A percentile compares a stretch with the other conserved stretches of the same genome.
These are phyloP conservation scores for Penicillium maclennaniae DNA, from an alignment of 495 filamentous ascomycete species.

Conservation along the genomic window DNA sequence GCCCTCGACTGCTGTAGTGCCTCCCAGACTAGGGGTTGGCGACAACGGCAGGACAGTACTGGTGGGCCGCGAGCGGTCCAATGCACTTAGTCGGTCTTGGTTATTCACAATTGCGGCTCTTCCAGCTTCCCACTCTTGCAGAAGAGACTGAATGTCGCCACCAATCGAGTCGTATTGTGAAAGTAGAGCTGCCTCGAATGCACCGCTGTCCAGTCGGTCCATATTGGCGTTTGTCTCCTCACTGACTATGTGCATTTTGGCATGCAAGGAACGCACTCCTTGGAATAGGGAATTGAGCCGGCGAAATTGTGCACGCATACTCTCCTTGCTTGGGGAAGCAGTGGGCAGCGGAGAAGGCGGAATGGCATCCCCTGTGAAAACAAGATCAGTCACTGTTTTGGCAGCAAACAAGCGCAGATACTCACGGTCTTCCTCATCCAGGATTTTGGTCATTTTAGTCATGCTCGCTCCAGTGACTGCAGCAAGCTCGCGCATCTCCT, in stretches of 20 bases:
- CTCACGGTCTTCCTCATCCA: constrained; percentile 84
- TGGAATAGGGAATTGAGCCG: constrained; percentile 84
- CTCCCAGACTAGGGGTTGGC: constrained; percentile 75
- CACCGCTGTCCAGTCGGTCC: constrained; percentile 64
- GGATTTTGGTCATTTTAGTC: constrained; percentile 59
- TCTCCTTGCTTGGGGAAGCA: constrained; percentile 70
- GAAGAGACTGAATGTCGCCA: constrained; percentile 72
- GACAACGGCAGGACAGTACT: constrained; percentile 71
- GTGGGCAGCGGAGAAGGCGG: constrained; percentile 65
- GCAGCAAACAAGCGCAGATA: constrained; percentile 8
- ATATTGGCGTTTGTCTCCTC: constrained; percentile 81
- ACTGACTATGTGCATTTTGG: constrained; percentile 87
- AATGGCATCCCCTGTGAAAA: constrained; percentile 40
- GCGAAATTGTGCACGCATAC: constrained; percentile 76
- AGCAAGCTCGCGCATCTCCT: constrained; percentile 65
- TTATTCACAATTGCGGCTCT: constrained; percentile 69
- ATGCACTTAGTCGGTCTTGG: constrained; percentile 50
- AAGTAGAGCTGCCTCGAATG: constrained; percentile 69
- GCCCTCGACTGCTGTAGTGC: constrained; percentile 80
- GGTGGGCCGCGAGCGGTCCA: constrained; percentile 65
- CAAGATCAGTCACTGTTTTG: constrained; percentile 14
- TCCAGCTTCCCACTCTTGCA: constrained; percentile 89
- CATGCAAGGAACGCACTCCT: constrained; percentile 87
- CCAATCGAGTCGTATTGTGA: constrained; percentile 94
- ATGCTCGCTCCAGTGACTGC: constrained; percentile 49